Evolutionary conservation across 805 yeast species (phyloP).

Genomic region (Lachancea waltii): DNA sequence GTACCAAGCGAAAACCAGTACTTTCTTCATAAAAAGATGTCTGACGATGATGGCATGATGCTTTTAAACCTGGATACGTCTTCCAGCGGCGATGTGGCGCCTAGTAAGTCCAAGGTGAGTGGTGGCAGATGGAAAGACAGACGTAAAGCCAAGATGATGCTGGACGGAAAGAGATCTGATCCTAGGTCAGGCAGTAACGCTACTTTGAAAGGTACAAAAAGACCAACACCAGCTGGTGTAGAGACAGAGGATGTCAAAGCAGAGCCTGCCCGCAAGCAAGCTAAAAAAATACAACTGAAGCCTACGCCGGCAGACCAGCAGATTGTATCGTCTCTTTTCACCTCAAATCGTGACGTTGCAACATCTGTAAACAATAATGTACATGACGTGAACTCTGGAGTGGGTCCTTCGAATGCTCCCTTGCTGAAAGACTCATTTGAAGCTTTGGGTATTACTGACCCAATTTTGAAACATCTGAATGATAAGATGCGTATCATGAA

Average conservation of each 20-base stretch:
- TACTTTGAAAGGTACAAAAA: neutral
- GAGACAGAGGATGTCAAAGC: neutral
- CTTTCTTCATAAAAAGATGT: slow-evolving; percentile 13
- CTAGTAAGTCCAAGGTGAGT: slow-evolving; percentile 37
- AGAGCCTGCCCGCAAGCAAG: neutral
- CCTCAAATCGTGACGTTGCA: slow-evolving; percentile 53
- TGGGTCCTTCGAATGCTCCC: slow-evolving; percentile 81
- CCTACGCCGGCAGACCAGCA: slow-evolving; percentile 31
- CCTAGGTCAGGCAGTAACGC: slow-evolving; percentile 8
- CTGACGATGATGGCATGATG: slow-evolving; percentile 36
- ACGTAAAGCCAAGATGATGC: slow-evolving; percentile 48
- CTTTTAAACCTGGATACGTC: slow-evolving; percentile 64
- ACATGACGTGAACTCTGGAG: slow-evolving; percentile 32
- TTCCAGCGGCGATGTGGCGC: slow-evolving; percentile 20
- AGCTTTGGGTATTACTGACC: slow-evolving; percentile 60
- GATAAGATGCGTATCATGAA: slow-evolving; percentile 47
- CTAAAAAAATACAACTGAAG: neutral
- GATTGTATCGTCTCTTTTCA: slow-evolving; percentile 79
- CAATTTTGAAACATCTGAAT: slow-evolving; percentile 47
- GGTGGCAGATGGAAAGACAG: slow-evolving; percentile 86
- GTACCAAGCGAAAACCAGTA: neutral
- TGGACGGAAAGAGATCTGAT: slow-evolving; percentile 37
- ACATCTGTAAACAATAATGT: slow-evolving; percentile 32
- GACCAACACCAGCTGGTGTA: neutral
- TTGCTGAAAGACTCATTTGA: slow-evolving; percentile 53